phyloP scores from a whole-genome alignment of 2,329 filamentous ascomycete genomes.

The Paecilomyces fulvus region DNA sequence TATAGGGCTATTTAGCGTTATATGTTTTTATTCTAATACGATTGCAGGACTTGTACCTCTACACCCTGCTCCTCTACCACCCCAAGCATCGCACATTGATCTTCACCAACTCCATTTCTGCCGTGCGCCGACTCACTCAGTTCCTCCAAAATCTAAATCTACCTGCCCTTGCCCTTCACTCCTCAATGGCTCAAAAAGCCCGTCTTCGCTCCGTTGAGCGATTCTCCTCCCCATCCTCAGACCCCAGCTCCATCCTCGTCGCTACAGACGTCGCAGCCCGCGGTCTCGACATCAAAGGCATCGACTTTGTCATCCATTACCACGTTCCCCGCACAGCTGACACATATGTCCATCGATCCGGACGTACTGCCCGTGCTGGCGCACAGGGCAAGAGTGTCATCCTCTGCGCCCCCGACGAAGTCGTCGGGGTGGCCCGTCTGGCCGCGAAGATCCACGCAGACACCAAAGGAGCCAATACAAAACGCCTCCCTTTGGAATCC shows the following conservation, averaged over 20 bases:
- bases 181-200: slow-evolving; percentile 92
- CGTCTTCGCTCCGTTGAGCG: slow-evolving; percentile 86
- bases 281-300: slow-evolving; percentile 83
- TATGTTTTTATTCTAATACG: background rate
- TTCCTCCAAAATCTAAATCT: slow-evolving; percentile 76
- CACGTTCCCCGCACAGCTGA: slow-evolving; percentile 88
- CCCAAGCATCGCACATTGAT: slow-evolving; percentile 73
- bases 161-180: slow-evolving; percentile 71
- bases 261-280: slow-evolving; percentile 91
- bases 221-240: slow-evolving; percentile 57
- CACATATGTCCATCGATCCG: slow-evolving; percentile 90
- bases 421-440: slow-evolving; percentile 71
- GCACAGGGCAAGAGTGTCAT: slow-evolving; percentile 73
- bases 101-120: slow-evolving; percentile 93
- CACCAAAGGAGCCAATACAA: slow-evolving; percentile 43
- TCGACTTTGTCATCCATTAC: slow-evolving; percentile 89
- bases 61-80: slow-evolving; percentile 75
- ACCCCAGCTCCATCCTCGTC: slow-evolving; percentile 62
- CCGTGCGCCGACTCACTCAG: slow-evolving; percentile 76
- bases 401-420: slow-evolving; percentile 86
- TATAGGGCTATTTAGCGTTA: background rate
- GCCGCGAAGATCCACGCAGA: slow-evolving; percentile 76
- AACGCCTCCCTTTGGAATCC: slow-evolving; percentile 55
- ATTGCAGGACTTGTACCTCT: slow-evolving; percentile 75
- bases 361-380: slow-evolving; percentile 80